Conservation (phyloP, 2,329 filamentous ascomycete species). For the Ophiobolus disseminans region DNA sequence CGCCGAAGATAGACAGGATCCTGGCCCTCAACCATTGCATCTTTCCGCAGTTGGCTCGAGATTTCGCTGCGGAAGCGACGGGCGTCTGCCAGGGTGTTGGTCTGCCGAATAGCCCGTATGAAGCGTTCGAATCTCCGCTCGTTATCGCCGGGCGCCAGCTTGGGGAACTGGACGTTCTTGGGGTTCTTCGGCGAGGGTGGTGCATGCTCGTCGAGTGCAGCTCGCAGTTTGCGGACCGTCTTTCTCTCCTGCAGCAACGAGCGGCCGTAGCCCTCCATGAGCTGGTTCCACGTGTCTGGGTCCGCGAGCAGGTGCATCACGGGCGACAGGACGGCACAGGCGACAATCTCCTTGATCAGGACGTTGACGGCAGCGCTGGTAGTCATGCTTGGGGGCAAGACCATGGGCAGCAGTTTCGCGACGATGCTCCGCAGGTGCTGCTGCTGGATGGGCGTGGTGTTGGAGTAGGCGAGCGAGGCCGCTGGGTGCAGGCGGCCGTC, state of each 20-base stretch:
- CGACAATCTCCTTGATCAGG: conserved; percentile 86
- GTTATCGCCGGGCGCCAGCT: conserved; percentile 80
- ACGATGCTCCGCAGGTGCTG: conserved; percentile 83
- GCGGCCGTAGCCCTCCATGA: conserved; percentile 88
- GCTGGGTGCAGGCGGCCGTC: conserved; percentile 89
- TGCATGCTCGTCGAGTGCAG: conserved; percentile 91
- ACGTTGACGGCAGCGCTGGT: conserved; percentile 81
- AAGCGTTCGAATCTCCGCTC: conserved; percentile 95
- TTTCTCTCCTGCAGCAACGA: conserved; percentile 93
- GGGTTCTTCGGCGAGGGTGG: conserved; percentile 74
- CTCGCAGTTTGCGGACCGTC: conserved; percentile 88
- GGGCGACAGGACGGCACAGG: conserved; percentile 87
- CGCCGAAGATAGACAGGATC: conserved; percentile 88
- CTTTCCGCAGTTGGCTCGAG: conserved; percentile 86
- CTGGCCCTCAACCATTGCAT: conserved; percentile 77
- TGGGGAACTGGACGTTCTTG: conserved; percentile 75
- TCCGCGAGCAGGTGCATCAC: conserved; percentile 82
- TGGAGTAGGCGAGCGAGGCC: conserved; percentile 80
- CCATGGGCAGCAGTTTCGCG: conserved; percentile 71
- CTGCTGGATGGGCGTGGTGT: conserved; percentile 85
- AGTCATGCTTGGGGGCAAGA: conserved; percentile 76
- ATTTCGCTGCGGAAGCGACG: conserved; percentile 91
- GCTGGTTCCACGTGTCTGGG: conserved; percentile 96
- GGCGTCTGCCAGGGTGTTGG: conserved; percentile 91
- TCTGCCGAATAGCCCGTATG: conserved; percentile 84